phyloP scores from a whole-genome alignment of 495 filamentous ascomycete species.

The Cercophora scortea region DNA sequence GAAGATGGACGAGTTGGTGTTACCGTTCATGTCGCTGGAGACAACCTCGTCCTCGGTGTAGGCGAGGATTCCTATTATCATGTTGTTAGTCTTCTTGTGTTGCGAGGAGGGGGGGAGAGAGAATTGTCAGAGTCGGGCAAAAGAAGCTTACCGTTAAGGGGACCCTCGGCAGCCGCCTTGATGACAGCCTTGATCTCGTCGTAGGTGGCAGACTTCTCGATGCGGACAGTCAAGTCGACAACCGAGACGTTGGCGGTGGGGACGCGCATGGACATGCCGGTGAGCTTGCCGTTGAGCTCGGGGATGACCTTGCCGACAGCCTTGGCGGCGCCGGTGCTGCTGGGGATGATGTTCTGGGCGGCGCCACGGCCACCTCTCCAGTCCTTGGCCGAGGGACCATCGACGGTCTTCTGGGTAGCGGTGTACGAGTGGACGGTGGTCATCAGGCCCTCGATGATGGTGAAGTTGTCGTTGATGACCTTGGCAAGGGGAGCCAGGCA shows the following conservation, averaged over 20 bases:
- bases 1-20: slow-evolving; percentile 91
- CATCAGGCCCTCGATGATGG: slow-evolving; percentile 98
- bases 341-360: slow-evolving; percentile 99
- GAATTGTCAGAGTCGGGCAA: neutral
- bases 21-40: slow-evolving; percentile 87
- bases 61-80: slow-evolving; percentile 61
- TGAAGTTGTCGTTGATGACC: slow-evolving; percentile 96
- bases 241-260: slow-evolving; percentile 98
- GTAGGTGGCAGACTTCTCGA: slow-evolving; percentile 84
- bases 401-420: slow-evolving; percentile 98
- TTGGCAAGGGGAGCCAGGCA: slow-evolving; percentile 98
- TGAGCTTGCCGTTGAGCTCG: slow-evolving; percentile 95
- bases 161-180: slow-evolving; percentile 79
- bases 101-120: neutral
- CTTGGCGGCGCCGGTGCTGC: slow-evolving; percentile 98
- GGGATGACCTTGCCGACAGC: slow-evolving; percentile 99
- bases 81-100: slow-evolving; percentile 24
- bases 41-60: slow-evolving; percentile 98
- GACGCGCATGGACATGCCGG: slow-evolving; percentile 98
- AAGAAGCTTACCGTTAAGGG: slow-evolving; percentile 67
- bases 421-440: slow-evolving; percentile 99
- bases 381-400: slow-evolving; percentile 96
- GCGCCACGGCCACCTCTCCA: slow-evolving; percentile 98
- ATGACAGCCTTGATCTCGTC: slow-evolving; percentile 88
- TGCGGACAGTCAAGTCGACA: slow-evolving; percentile 90